A percentile compares a stretch with the other conserved stretches of the same genome.
phyloP scores from a whole-genome alignment of 768 basidiomycete species.

The Panaeolus cyanescens region DNA sequence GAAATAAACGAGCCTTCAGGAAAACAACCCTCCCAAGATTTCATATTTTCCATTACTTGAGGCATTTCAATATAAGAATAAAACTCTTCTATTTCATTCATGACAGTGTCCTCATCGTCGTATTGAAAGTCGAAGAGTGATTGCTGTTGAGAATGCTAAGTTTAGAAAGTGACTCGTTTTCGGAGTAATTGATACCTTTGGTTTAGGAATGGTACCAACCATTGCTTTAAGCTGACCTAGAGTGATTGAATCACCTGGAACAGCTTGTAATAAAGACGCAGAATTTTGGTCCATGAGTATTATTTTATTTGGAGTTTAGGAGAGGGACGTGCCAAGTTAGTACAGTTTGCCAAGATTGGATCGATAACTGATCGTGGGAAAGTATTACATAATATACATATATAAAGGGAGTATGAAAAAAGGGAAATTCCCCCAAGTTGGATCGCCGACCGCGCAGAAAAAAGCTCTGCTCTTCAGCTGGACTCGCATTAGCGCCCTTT shows the following conservation, averaged over 20 bases:
- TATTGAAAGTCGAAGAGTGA: conserved; percentile 90
- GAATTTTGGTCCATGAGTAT: not conserved
- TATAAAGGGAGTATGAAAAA: conserved; percentile 21
- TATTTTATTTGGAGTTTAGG: not conserved
- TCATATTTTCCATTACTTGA: conserved; percentile 84
- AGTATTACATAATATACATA: conserved; percentile 33
- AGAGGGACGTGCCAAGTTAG: no score
- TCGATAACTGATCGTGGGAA: conserved; percentile 1
- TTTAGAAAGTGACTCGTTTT: not conserved
- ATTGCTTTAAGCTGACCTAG: conserved; percentile 80
- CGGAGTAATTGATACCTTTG: conserved; percentile 54
- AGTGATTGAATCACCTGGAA: conserved; percentile 61
- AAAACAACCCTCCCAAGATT: conserved; percentile 87
- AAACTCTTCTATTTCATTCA: conserved; percentile 97
- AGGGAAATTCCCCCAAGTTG: conserved; percentile 41
- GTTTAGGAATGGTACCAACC: conserved; percentile 69
- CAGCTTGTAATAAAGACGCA: conserved; percentile 8
- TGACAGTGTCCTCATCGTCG: conserved; percentile 93
- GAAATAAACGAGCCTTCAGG: conserved; percentile 56
- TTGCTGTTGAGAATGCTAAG: conserved; percentile 51
- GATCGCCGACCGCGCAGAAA: conserved; percentile 38
- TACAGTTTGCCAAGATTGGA: not conserved
- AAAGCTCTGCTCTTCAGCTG: conserved; percentile 16
- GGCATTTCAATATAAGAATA: conserved; percentile 97
- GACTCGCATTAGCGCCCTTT: conserved; percentile 31